Percentiles rank a stretch among this genome's conserved stretches.
Evolutionary conservation across 768 basidiomycete species (phyloP).

Genomic region (Xanthoconium stramineum): DNA sequence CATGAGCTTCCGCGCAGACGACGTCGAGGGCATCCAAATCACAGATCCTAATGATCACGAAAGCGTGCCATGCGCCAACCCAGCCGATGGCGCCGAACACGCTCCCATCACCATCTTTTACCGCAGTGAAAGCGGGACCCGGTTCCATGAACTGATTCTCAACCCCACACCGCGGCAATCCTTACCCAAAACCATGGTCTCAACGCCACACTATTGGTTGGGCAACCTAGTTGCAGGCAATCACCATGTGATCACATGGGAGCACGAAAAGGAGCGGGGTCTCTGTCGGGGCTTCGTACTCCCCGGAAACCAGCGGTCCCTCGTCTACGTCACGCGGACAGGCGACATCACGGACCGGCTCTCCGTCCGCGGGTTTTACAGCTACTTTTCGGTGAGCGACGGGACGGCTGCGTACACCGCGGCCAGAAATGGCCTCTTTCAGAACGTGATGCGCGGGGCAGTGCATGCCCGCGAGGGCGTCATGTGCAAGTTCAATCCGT

Average conservation of each 20-base stretch:
- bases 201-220: conserved; percentile 29
- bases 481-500: conserved; percentile 27
- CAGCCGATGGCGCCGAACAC: conserved; percentile 23
- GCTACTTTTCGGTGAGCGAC: conserved; percentile 37
- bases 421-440: conserved; percentile 17
- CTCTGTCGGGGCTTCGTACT: conserved; percentile 30
- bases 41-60: conserved; percentile 29
- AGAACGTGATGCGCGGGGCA: conserved; percentile 21
- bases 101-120: conserved; percentile 34
- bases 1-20: conserved; percentile 30
- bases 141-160: conserved; percentile 29
- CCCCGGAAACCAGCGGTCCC: conserved; percentile 31
- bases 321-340: conserved; percentile 28
- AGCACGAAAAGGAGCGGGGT: conserved; percentile 20
- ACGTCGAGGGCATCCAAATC: conserved; percentile 34
- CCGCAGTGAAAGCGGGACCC: conserved; percentile 28
- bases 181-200: conserved; percentile 22
- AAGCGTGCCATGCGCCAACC: conserved; percentile 12
- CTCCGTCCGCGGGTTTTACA: conserved; percentile 31
- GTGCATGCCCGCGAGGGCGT: conserved; percentile 15
- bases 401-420: conserved; percentile 23
- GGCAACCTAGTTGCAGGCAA: conserved; percentile 24
- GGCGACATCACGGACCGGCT: conserved; percentile 27
- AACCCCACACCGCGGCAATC: conserved; percentile 23
- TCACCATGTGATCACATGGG: conserved; percentile 27